Evolutionary conservation across 768 basidiomycete genomes (phyloP).

Genomic region (Porpolomopsis calyptriformis): DNA sequence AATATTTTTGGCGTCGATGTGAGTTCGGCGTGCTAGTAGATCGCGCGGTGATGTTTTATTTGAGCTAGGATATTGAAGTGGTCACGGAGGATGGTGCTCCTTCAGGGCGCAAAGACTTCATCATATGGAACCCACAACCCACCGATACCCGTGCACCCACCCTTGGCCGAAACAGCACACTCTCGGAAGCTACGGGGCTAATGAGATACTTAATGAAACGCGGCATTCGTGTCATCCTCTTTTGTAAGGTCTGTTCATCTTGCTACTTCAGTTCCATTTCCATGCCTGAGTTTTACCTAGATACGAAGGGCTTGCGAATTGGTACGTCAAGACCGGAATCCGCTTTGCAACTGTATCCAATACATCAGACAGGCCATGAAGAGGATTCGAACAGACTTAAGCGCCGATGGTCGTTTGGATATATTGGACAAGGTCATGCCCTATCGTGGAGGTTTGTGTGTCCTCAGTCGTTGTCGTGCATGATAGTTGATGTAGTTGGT

Average conservation of each 20-base stretch:
- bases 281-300: constrained; percentile 25
- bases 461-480: not conserved
- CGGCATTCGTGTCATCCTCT: constrained; percentile 76
- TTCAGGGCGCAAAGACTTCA: constrained; percentile 64
- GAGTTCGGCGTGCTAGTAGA: not conserved
- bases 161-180: constrained; percentile 45
- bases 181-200: constrained; percentile 57
- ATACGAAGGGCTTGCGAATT: constrained; percentile 75
- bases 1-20: constrained; percentile 59
- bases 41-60: not conserved
- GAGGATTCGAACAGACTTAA: constrained; percentile 56
- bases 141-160: constrained; percentile 44
- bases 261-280: not conserved
- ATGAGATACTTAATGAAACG: constrained; percentile 77
- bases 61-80: constrained; percentile 43
- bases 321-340: constrained; percentile 27
- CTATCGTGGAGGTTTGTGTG: constrained; percentile 64
- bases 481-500: not conserved
- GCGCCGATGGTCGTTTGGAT: constrained; percentile 65
- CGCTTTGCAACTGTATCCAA: not conserved
- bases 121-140: constrained; percentile 66
- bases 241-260: constrained; percentile 44
- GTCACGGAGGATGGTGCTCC: constrained; percentile 78
- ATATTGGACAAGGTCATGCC: constrained; percentile 67
- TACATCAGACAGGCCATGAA: constrained; percentile 57